Base-by-base conservation (phyloP, 2,329 filamentous ascomycete species). In the Cladophialophora exuberans region DNA sequence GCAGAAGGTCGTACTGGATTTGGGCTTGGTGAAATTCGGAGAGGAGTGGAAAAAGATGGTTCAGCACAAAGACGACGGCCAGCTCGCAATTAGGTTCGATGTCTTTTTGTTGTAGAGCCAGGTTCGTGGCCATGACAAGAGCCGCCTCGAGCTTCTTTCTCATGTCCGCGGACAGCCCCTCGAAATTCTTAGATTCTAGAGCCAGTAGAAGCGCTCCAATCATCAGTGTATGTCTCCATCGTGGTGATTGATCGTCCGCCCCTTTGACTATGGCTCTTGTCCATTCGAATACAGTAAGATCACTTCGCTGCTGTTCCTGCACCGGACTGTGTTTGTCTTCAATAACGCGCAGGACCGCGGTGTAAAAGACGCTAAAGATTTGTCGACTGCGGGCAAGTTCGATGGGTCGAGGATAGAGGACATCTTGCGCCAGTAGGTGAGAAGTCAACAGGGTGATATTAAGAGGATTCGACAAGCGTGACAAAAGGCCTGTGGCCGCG, bases 181-280 rank as follows among this genome's bases (percentile, higher is more conserved):
- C 56, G 20, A 57, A 57, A 5, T 60, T 23, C 22, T 52, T 53
- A 5, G 52, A 50, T n/a, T 52, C 52, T 66, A 92, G 86, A 6
- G 89, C 90, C 67, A 93, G 81, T 54, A 96, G 72, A 18, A 96
- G 76, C 2, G 90, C 92, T 0, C 86, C 85, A 6, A 96, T 80
- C 4, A 92, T 81, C n/a, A 96, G 76, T 25, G 91, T 72, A 70
- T 96, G 91, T 70, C 90, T 86, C 90, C 90, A 96, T 66, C 89
- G 78, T 15, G 79, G 81, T 71, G 76, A 86, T 63, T 77, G 79
- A 39, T 82, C 83, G 65, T 86, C 81, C 13, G 83, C 83, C 6
- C 83, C 83, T 35, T 76, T 77, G 2, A 83, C 76, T 2, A 84
- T 74, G 1, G 83, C 82, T 59, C 76, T 78, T 20, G 81, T 72